Evolutionary conservation across 176 grass and related monocot genomes (phyloP).

Genomic region (Carex scoparia): DNA sequence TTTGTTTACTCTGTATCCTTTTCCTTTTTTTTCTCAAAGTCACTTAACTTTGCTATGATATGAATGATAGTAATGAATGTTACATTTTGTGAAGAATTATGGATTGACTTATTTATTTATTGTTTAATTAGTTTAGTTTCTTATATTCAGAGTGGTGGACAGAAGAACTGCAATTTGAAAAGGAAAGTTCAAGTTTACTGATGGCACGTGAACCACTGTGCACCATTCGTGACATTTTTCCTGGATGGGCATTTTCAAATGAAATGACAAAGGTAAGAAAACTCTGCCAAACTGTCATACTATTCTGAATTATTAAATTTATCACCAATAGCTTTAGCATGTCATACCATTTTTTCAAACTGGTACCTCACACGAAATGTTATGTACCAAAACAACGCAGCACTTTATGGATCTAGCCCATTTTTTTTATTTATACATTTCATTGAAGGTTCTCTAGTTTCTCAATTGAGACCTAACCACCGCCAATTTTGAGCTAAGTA

Average conservation of each 20-base stretch:
- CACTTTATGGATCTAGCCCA: not conserved
- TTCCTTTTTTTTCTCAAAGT: not conserved
- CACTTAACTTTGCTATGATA: not conserved
- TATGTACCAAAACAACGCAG: not conserved
- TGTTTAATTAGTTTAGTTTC: constrained; percentile 18
- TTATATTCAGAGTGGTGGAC: constrained; percentile 46
- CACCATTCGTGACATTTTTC: constrained; percentile 55
- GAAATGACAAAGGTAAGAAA: constrained; percentile 82
- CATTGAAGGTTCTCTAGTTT: not conserved
- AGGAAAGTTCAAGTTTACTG: constrained; percentile 25
- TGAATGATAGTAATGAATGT: not conserved
- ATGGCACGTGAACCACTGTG: constrained; percentile 40
- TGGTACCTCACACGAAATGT: not conserved
- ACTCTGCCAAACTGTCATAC: not conserved
- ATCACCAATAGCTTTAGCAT: not conserved
- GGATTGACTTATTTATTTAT: constrained; percentile 2
- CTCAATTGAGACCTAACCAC: not conserved
- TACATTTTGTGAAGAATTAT: not conserved
- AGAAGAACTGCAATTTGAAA: constrained; percentile 58
- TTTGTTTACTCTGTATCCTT: not conserved
- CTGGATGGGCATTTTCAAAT: constrained; percentile 69
- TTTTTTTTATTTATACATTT: not conserved
- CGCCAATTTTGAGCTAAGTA: not conserved
- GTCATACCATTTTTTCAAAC: not conserved
- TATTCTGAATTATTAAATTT: not conserved